Conservation (phyloP, 2,329 filamentous ascomycete species). For the Fusarium multiceps region DNA sequence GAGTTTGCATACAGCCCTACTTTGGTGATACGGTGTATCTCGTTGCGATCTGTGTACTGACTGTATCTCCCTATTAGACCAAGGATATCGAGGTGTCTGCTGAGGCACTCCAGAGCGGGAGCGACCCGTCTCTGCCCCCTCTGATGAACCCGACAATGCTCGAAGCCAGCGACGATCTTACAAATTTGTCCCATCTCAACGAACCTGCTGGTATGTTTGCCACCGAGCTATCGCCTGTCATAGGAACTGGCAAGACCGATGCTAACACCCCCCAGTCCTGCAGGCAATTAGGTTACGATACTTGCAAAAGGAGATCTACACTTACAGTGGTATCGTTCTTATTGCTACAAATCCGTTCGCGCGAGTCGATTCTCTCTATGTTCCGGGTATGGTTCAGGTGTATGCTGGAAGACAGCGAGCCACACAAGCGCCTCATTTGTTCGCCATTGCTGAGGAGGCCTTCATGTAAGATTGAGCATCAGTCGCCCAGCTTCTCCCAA, state of each 20-base stretch:
- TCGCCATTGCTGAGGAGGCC: conserved; percentile 98
- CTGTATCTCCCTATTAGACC: conserved; percentile 56
- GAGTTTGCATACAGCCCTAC: conserved; percentile 21
- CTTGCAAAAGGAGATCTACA: conserved; percentile 99
- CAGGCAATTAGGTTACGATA: conserved; percentile 98
- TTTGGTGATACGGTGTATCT: background rate
- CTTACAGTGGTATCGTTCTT: conserved; percentile 97
- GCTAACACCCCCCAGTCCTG: conserved; percentile 70
- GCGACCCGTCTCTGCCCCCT: conserved; percentile 83
- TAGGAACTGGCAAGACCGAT: conserved; percentile 37
- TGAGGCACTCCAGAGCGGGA: conserved; percentile 80
- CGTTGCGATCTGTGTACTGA: conserved; percentile 15
- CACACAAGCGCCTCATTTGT: conserved; percentile 96
- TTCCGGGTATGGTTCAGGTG: conserved; percentile 99
- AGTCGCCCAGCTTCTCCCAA: background rate
- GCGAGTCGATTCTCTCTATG: conserved; percentile 96
- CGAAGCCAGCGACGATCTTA: conserved; percentile 97
- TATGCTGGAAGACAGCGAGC: conserved; percentile 97
- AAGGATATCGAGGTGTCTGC: conserved; percentile 83
- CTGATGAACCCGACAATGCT: conserved; percentile 98
- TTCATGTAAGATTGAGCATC: conserved; percentile 74
- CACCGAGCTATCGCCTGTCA: background rate
- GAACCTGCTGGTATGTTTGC: conserved; percentile 84
- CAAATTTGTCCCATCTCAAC: conserved; percentile 96
- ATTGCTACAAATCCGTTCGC: conserved; percentile 99